phyloP scores from a whole-genome alignment of 1,284 basidiomycete species.

The Ganoderma boninense region DNA sequence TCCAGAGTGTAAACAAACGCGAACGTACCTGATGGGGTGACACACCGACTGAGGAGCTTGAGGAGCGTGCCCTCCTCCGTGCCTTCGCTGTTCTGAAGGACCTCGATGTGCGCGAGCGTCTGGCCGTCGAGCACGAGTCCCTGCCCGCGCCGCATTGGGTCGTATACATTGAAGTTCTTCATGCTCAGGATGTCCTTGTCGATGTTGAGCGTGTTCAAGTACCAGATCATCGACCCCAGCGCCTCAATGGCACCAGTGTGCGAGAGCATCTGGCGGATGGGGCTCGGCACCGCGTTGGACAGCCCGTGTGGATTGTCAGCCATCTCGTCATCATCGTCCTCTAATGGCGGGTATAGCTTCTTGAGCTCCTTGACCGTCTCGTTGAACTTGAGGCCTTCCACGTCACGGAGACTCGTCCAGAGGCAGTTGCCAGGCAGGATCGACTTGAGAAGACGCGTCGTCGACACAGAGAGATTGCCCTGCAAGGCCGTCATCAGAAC shows the following conservation, averaged over 20 bases:
- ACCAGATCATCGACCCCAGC: conserved; percentile 91
- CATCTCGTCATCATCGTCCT: conserved; percentile 54
- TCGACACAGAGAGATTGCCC: conserved; percentile 86
- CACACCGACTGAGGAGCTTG: conserved; percentile 84
- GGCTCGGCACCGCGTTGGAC: conserved; percentile 69
- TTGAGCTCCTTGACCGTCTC: conserved; percentile 78
- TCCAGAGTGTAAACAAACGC: neutral
- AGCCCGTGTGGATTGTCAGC: conserved; percentile 51
- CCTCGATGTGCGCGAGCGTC: conserved; percentile 92
- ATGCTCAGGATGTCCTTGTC: conserved; percentile 93
- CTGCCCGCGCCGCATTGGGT: conserved; percentile 89
- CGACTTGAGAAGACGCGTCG: conserved; percentile 82
- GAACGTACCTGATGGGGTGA: conserved; percentile 85
- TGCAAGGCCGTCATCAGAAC: conserved; percentile 39
- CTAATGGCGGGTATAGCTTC: conserved; percentile 65
- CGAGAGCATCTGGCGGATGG: conserved; percentile 77
- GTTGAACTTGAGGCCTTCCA: conserved; percentile 83
- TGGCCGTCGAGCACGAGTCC: conserved; percentile 92
- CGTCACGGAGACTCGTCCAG: conserved; percentile 87
- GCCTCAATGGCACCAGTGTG: conserved; percentile 81
- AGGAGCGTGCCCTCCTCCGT: conserved; percentile 89
- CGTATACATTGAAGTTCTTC: conserved; percentile 96
- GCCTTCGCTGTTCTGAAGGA: conserved; percentile 91
- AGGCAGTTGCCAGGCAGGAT: conserved; percentile 82
- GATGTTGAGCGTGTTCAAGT: conserved; percentile 87